Percentiles rank a stretch among this genome's conserved stretches.
phyloP scores from a whole-genome alignment of 129 eudicot species.

The Daucus carota region DNA sequence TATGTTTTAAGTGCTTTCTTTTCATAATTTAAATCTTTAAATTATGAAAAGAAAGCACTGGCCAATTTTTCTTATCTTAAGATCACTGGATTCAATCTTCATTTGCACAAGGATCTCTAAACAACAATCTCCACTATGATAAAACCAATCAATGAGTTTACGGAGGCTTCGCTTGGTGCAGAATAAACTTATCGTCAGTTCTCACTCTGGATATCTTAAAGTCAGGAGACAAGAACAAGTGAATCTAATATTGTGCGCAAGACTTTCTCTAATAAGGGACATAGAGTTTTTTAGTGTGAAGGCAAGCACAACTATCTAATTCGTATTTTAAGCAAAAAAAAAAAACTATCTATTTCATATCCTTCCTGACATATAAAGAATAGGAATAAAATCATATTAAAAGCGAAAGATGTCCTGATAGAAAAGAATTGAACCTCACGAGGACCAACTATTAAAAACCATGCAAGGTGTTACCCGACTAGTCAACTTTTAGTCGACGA shows the following conservation, averaged over 20 bases:
- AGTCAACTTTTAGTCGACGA: background rate
- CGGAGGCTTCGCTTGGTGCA: background rate
- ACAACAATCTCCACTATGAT: background rate
- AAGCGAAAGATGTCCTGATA: background rate
- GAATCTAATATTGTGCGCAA: background rate
- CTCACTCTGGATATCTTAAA: background rate
- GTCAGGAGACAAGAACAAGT: background rate
- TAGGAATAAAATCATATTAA: background rate
- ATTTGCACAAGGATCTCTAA: background rate
- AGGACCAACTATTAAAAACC: background rate
- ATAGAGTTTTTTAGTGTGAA: background rate
- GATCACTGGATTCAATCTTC: background rate
- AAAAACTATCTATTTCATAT: background rate
- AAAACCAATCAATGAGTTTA: background rate
- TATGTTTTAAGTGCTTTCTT: background rate
- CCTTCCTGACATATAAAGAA: background rate
- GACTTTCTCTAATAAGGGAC: background rate
- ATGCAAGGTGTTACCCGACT: background rate
- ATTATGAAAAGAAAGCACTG: background rate
- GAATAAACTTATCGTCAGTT: background rate
- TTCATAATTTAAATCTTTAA: background rate
- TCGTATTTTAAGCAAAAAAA: too few relatives aligned
- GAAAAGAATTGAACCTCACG: background rate
- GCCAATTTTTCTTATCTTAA: background rate
- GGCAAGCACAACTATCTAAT: background rate